Evolutionary conservation across 1,284 basidiomycete species (phyloP).

Genomic region (Grifola frondosa): DNA sequence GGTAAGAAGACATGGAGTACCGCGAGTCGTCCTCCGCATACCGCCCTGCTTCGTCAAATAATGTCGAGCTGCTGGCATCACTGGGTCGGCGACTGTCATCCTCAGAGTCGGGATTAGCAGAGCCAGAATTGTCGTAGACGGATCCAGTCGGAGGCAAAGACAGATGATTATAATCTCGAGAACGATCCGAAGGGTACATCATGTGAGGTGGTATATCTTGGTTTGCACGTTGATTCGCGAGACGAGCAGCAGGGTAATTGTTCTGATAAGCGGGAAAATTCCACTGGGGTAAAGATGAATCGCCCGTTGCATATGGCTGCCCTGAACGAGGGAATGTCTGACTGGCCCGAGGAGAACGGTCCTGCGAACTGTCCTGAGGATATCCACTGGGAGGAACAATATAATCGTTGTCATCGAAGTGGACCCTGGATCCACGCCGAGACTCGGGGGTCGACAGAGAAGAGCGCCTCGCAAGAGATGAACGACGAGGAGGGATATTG

Average conservation of each 20-base stretch:
- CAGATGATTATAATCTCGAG: conserved; percentile 11
- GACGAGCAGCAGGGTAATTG: too few relatives aligned
- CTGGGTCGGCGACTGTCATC: conserved; percentile 5
- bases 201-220: too few relatives aligned
- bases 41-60: conserved; percentile 9
- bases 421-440: conserved; percentile 20
- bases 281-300: too few relatives aligned
- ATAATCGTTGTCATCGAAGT: conserved; percentile 16
- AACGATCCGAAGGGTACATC: too few relatives aligned
- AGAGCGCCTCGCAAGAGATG: conserved; percentile 8
- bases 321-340: too few relatives aligned
- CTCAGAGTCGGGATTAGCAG: too few relatives aligned
- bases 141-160: conserved; percentile 1
- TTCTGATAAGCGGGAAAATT: too few relatives aligned
- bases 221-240: too few relatives aligned
- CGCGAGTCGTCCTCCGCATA: conserved; percentile 30
- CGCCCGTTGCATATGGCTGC: too few relatives aligned
- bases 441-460: conserved; percentile 1
- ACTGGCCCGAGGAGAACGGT: too few relatives aligned
- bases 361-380: too few relatives aligned
- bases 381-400: conserved; percentile 2
- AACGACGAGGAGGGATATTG: conserved; percentile 14
- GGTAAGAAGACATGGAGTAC: conserved; percentile 53
- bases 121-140: too few relatives aligned
- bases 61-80: conserved; percentile 12